These are phyloP conservation scores for Kwoniella bestiolae DNA, from an alignment of 768 basidiomycete species.

Conservation along the genomic window DNA sequence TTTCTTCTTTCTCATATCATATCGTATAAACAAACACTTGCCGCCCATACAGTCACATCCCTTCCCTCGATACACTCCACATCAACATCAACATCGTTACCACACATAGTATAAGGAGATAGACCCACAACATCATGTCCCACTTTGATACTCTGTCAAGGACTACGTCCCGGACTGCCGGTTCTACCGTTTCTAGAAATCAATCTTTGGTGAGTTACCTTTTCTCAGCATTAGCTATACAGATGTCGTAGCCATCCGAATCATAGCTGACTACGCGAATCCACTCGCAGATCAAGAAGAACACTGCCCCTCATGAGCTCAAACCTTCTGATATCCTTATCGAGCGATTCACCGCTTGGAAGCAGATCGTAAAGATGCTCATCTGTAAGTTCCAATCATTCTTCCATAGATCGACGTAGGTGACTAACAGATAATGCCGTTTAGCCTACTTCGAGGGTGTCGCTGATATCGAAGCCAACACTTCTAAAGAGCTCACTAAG, in stretches of 20 bases:
- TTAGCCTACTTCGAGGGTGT: constrained; percentile 75
- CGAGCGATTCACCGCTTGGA: constrained; percentile 76
- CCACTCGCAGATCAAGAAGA: constrained; percentile 74
- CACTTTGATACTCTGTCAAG: constrained; percentile 63
- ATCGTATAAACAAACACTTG: constrained; percentile 3
- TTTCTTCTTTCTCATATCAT: background rate
- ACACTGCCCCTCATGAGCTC: constrained; percentile 84
- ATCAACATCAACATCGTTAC: background rate
- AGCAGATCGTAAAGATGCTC: constrained; percentile 93
- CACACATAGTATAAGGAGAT: background rate
- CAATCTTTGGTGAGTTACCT: constrained; percentile 67
- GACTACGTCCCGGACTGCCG: constrained; percentile 65
- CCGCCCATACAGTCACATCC: background rate
- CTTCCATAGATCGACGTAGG: too few relatives aligned
- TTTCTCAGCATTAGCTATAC: background rate
- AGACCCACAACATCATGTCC: constrained; percentile 43
- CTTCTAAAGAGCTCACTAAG: constrained; percentile 88
- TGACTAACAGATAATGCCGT: too few relatives aligned
- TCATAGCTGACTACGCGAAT: constrained; percentile 3
- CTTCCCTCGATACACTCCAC: background rate
- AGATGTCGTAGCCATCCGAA: background rate
- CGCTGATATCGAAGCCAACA: constrained; percentile 92
- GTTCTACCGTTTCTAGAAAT: constrained; percentile 73
- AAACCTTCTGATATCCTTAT: constrained; percentile 94
- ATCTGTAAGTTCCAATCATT: constrained; percentile 59